These are phyloP conservation scores for Crithidia expoeki DNA, from an alignment of 208 protist species.

Conservation along the genomic window DNA sequence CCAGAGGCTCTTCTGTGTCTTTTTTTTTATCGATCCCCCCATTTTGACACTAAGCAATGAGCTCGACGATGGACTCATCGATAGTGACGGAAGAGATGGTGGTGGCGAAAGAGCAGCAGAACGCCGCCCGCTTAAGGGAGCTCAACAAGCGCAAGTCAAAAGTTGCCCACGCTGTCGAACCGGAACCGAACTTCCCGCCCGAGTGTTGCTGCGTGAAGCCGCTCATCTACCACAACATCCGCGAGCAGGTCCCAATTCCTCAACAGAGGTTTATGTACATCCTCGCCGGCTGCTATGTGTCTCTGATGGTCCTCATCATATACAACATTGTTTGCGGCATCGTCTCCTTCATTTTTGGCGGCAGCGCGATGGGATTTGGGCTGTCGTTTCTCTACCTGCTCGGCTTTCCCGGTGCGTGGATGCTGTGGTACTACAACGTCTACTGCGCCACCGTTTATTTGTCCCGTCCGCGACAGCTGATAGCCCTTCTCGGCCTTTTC, in stretches of 20 bases:
- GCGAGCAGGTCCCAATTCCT: conserved; percentile 64
- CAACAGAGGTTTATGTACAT: conserved; percentile 88
- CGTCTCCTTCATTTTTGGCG: conserved; percentile 57
- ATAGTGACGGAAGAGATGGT: conserved; percentile 75
- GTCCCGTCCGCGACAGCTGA: conserved; percentile 48
- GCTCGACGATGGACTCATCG: conserved; percentile 3
- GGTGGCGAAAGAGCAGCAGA: conserved; percentile 72
- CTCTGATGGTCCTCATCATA: conserved; percentile 67
- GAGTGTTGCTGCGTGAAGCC: conserved; percentile 85
- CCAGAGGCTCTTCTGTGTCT: too few species aligned
- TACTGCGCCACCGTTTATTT: conserved; percentile 54
- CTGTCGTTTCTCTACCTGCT: conserved; percentile 87
- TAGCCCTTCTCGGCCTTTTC: conserved; percentile 69
- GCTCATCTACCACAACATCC: conserved; percentile 86
- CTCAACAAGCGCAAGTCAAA: conserved; percentile 40
- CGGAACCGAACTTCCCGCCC: conserved; percentile 83
- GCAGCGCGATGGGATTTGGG: conserved; percentile 65
- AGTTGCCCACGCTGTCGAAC: conserved; percentile 39
- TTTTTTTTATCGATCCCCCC: neutral
- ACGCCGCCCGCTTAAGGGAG: conserved; percentile 49
- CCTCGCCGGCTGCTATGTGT: conserved; percentile 66
- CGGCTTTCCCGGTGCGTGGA: conserved; percentile 78
- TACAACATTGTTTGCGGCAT: conserved; percentile 77
- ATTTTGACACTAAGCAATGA: conserved; percentile 5
- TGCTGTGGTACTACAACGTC: conserved; percentile 86